Percentiles rank a stretch among this genome's conserved stretches.
These are phyloP conservation scores for Barnettozyma siamensis DNA, from an alignment of 805 yeast genomes.

Conservation along the genomic window DNA sequence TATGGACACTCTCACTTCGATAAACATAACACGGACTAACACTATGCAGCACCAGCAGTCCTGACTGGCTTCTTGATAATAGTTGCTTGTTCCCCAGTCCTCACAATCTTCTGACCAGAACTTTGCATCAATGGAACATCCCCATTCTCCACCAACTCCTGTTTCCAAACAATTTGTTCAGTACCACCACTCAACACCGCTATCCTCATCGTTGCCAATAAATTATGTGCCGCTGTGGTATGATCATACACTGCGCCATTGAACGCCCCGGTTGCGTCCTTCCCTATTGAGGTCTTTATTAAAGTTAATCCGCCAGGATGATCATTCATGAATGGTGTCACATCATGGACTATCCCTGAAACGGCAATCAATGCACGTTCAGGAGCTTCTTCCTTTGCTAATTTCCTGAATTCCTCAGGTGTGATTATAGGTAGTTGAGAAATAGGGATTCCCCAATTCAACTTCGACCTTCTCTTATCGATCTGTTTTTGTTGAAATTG, in stretches of 20 bases:
- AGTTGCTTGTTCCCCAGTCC: conserved; percentile 59
- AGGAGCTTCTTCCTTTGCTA: conserved; percentile 38
- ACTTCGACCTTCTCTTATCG: conserved; percentile 67
- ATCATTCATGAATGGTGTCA: conserved; percentile 82
- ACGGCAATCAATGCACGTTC: conserved; percentile 68
- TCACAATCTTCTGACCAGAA: conserved; percentile 48
- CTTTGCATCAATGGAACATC: conserved; percentile 51
- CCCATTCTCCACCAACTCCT: conserved; percentile 61
- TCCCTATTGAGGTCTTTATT: conserved; percentile 76
- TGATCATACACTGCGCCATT: conserved; percentile 94
- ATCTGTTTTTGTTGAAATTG: conserved; percentile 79
- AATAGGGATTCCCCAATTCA: conserved; percentile 94
- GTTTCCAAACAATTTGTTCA: conserved; percentile 79
- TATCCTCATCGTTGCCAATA: conserved; percentile 89
- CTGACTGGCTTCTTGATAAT: conserved; percentile 38
- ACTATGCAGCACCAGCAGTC: conserved; percentile 55
- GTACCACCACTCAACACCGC: conserved; percentile 79
- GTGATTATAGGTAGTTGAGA: conserved; percentile 73
- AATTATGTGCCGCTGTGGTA: conserved; percentile 87
- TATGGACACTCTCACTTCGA: too few relatives aligned
- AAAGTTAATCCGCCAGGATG: conserved; percentile 93
- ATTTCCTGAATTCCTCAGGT: conserved; percentile 42
- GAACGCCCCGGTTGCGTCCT: conserved; percentile 91
- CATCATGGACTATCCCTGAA: conserved; percentile 89
- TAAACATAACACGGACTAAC: too few relatives aligned